Evolutionary conservation across 805 yeast genomes (phyloP), one percentile per base, ranked within the genome.

Genomic region (Monosporozyma solicola): DNA sequence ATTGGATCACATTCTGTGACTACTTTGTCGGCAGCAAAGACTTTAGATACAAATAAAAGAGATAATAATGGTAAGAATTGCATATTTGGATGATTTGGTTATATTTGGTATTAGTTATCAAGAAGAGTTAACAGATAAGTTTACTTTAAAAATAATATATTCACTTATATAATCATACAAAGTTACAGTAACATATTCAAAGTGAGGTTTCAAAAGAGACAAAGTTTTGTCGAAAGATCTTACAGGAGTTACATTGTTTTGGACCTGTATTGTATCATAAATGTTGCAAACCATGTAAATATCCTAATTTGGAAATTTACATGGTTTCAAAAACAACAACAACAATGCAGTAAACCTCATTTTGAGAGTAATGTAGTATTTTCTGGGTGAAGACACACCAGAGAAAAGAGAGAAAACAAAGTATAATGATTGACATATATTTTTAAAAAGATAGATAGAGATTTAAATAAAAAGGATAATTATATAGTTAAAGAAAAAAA

Each of bases 1-100:
- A 59, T 47, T 6, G 59, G 45, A 5, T 58, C 59, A 47, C 67
- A 63, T 29, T 24, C 16, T 60, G 56, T 10, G 48, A 54, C 3
- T 55, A 41, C 15, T 31, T 4, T 37, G 13, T 6, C 50, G 25
- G 10, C 49, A 4, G 33, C 35, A 20, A 49, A 54, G 4, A 55
- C 53, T 4, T 43, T 25, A 29, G 45, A 33, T 45, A 48, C 44
- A 24, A 43, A 11, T 9, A 44, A 20, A 10, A 50, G 25, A n/a
- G 51, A 15, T 22, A 50, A n/a, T 35, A 51, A 5, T 32, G 51
- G 15, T 22, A 43, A 24, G 20, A 47, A 22, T 39, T 49, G 35
- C 43, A 44, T 43, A 16, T 48, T 50, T 27, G 29, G 16, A 44
- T 25, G 16, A 32, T 44, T 29, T 20, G 20, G 20, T 20, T 20